Base-by-base conservation (phyloP, 441 rosid species). In the Codiaeum variegatum region DNA sequence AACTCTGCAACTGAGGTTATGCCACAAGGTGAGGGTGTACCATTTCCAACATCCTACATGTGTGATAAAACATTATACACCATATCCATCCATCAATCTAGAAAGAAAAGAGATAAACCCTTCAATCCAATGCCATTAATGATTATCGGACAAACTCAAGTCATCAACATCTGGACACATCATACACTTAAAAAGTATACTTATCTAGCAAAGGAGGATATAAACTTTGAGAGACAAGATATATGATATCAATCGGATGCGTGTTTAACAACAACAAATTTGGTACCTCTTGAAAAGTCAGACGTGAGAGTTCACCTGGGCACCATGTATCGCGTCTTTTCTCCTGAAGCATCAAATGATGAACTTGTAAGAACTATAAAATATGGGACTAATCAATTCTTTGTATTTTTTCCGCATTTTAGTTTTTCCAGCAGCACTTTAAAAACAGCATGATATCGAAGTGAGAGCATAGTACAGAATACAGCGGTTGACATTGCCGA, bases 241-340 rank as follows among this genome's bases (percentile, higher is more conserved):
- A 23, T 13, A 6, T 19, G 7, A 67, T 5, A 55, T 9, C 16
- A 61, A 32, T 51, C 16, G 38, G 42, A 40, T 60, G 21, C 32
- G 10, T 23, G 26, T 52, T 68, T 13, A 70, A 46, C n/a, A 60
- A 58, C 24, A 32, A 26, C 1, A 66, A 68, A 55, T 31, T 71
- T 31, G 36, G 44, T 80, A 92, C 97, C 97, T 90, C 84, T 74
- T 67, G 73, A 66, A 77, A 67, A 73, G 81, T 77, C 82, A 84
- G 93, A 28, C 84, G 73, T 58, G 88, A 81, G 78, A 91, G 85
- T 32, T 87, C 84, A 44, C 97, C 81, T 7, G 89, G 88, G 84
- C 97, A 89, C 98, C 98, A 94, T 61, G 98, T 94, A 28, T 89
- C 94, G 66, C 98, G 92, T 78, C 98, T 87, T 85, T 88, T 92